phyloP scores from a whole-genome alignment of 2,329 filamentous ascomycete species.

The Pestalotiopsis sp. region DNA sequence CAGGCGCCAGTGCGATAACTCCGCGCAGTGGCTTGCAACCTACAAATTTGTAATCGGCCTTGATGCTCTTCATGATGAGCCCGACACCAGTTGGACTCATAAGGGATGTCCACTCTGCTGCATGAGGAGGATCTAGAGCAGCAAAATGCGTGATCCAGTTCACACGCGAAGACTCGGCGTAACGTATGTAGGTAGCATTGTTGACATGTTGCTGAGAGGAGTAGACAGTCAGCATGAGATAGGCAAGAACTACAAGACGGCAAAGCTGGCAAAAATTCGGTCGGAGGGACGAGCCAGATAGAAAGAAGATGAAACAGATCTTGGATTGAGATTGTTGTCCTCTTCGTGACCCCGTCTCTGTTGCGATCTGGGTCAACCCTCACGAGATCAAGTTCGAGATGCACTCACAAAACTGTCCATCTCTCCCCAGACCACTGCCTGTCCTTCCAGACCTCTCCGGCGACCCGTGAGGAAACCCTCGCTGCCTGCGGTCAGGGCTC shows the following conservation, averaged over 20 bases:
- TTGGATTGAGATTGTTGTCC: not conserved
- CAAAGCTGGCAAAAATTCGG: not conserved
- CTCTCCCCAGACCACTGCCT: constrained; percentile 57
- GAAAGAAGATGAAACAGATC: not conserved
- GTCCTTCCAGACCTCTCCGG: constrained; percentile 21
- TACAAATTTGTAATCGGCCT: constrained; percentile 86
- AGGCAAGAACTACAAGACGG: not conserved
- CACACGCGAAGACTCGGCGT: constrained; percentile 78
- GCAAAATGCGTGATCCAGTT: constrained; percentile 78
- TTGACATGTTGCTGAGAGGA: constrained; percentile 71
- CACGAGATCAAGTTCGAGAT: not conserved
- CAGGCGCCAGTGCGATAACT: not conserved
- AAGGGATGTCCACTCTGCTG: constrained; percentile 67
- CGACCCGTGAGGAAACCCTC: constrained; percentile 27
- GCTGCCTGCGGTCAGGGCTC: constrained; percentile 40
- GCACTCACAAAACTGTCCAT: constrained; percentile 62
- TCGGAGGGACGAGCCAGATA: not conserved
- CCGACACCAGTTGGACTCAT: constrained; percentile 68
- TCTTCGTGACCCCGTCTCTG: not conserved
- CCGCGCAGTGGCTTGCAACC: constrained; percentile 30
- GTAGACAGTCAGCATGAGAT: not conserved
- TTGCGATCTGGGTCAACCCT: not conserved
- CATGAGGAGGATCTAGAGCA: constrained; percentile 61
- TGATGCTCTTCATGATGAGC: constrained; percentile 78
- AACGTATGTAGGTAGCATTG: constrained; percentile 81